These are phyloP conservation scores for Cyberlindnera saturnus DNA, from an alignment of 805 yeast genomes.

Conservation along the genomic window DNA sequence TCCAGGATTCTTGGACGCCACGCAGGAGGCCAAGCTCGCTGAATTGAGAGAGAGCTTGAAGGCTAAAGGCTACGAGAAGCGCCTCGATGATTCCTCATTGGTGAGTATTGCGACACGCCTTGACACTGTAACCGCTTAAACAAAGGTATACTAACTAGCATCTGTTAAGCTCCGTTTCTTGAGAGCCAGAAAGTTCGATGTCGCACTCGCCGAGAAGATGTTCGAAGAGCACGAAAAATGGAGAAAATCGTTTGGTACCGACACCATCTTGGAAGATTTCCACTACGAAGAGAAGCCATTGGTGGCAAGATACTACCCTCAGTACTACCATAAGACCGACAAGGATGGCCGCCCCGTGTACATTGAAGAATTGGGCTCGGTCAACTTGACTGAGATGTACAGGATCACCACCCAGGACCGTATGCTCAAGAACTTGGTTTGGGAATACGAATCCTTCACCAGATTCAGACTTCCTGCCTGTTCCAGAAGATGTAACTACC, in stretches of 20 bases:
- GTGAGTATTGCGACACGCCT: background rate
- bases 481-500: conserved; percentile 68
- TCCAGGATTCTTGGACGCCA: conserved; percentile 71
- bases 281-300: conserved; percentile 87
- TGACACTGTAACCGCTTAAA: background rate
- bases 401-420: conserved; percentile 92
- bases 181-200: conserved; percentile 92
- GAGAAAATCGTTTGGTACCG: conserved; percentile 83
- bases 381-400: conserved; percentile 85
- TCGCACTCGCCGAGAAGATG: conserved; percentile 75
- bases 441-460: conserved; percentile 95
- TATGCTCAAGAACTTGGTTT: conserved; percentile 90
- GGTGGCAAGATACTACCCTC: conserved; percentile 89
- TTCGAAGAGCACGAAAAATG: conserved; percentile 82
- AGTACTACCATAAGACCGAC: conserved; percentile 95
- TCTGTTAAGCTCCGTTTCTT: conserved; percentile 54
- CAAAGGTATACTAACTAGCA: background rate
- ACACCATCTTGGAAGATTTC: conserved; percentile 82
- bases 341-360: conserved; percentile 96
- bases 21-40: conserved; percentile 55
- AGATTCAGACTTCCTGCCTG: conserved; percentile 88
- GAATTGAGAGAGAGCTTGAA: conserved; percentile 52
- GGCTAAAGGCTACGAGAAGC: conserved; percentile 62
- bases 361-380: conserved; percentile 88
- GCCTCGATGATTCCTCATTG: conserved; percentile 78